Base-by-base conservation (phyloP, 2,329 filamentous ascomycete genomes). In the Aspergillus fijiensis region DNA sequence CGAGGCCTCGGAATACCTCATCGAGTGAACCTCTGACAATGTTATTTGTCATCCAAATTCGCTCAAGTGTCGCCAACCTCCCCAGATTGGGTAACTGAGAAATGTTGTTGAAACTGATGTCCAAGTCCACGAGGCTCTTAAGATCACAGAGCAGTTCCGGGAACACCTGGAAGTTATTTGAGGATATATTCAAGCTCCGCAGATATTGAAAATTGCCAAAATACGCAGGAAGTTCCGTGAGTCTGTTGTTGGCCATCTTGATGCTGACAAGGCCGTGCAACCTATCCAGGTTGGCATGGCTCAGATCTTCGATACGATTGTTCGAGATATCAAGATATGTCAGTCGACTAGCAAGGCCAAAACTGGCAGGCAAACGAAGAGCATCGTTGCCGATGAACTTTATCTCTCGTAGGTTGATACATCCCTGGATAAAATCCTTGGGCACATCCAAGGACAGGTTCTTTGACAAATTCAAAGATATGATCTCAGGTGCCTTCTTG, bases 81-180 rank as follows among this genome's bases (percentile, higher is more conserved):
- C 92, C 91, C 65, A 99, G 90, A 63, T 88, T 87, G 0, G 93
- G 92, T 7, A 99, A 79, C 57, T 81, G 85, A 11, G 85, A 85
- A 63, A 99, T 96, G 47, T 88, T 86, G 73, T 99, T 99, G 84
- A 99, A 99, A 74, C 94, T 98, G 72, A 99, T 87, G 70, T 99
- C 95, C 47, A 99, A 85, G 72, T 99, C 94, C 12, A 96, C 90
- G 50, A 99, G 79, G 49, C 89, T 92, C 65, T 87, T 87, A 21
- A 99, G 80, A 25, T 91, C 84, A 75, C 92, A 94, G 23, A 99
- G 81, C 68, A 96, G 96, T 23, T 88, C 82, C 0, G 95, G 95
- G 64, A 99, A 96, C 47, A 85, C 85, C 59, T 89, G 88, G 57
- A 99, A 83, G 62, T 91, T 93, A 75, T 99, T 99, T 1, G 95